These are phyloP conservation scores for Williopsis jadinii DNA, from an alignment of 1,139 yeast genomes.

Conservation along the genomic window DNA sequence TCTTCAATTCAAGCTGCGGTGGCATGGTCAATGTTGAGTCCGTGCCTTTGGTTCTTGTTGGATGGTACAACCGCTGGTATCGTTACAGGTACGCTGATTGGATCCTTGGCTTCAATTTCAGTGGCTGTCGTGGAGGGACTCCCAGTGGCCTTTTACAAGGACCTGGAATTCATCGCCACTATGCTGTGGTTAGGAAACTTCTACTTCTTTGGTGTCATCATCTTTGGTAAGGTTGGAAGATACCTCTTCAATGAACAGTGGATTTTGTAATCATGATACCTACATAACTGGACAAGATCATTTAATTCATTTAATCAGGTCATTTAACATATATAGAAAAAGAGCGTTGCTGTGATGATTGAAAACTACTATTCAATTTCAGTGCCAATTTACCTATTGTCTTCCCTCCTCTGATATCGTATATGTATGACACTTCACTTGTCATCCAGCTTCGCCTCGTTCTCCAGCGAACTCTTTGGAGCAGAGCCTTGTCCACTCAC, in stretches of 20 bases:
- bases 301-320: no score
- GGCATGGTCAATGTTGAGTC: slow-evolving; percentile 69
- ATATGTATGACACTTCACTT: neutral
- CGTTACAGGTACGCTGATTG: slow-evolving; percentile 4
- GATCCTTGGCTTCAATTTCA: slow-evolving; percentile 8
- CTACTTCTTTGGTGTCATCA: slow-evolving; percentile 60
- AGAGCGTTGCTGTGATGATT: no score
- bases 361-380: no score
- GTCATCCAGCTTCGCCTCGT: slow-evolving; percentile 15
- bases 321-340: no score
- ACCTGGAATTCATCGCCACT: slow-evolving; percentile 15
- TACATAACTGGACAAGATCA: no score
- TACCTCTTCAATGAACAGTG: slow-evolving; percentile 14
- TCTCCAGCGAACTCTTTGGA: slow-evolving; percentile 15
- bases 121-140: slow-evolving; percentile 10
- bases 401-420: no score
- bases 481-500: slow-evolving; percentile 13
- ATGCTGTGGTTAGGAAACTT: slow-evolving; percentile 48
- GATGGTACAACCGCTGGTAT: slow-evolving; percentile 54
- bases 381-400: no score
- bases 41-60: slow-evolving; percentile 72
- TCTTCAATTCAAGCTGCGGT: slow-evolving; percentile 70
- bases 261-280: no score
- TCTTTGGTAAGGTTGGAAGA: slow-evolving; percentile 66
- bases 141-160: slow-evolving; percentile 9